Evolutionary conservation across 768 basidiomycete genomes (phyloP).

Genomic region (Postia placenta): DNA sequence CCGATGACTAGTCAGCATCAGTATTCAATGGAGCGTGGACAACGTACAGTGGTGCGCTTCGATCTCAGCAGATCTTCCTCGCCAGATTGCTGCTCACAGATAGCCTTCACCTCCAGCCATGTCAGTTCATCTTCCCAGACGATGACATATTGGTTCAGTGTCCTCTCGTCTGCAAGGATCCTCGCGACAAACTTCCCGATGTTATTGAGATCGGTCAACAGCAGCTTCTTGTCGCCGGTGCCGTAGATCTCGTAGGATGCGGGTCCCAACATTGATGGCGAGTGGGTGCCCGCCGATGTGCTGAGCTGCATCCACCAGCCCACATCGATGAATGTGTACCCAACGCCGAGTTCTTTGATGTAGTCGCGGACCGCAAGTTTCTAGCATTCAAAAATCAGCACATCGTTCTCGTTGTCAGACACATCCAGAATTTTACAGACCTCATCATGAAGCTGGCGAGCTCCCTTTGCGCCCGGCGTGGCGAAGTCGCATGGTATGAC

Average conservation of each 20-base stretch:
- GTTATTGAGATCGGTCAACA: conserved; percentile 20
- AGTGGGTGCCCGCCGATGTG: conserved; percentile 3
- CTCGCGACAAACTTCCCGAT: conserved; percentile 24
- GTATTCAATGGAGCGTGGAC: neutral
- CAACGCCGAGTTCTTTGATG: conserved; percentile 17
- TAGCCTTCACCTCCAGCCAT: conserved; percentile 16
- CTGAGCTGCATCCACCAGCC: conserved; percentile 26
- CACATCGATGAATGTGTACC: conserved; percentile 28
- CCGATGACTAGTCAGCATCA: too few species aligned
- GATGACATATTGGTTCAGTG: conserved; percentile 25
- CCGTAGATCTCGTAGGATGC: conserved; percentile 11
- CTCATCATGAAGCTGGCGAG: conserved; percentile 9
- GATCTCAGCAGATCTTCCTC: conserved; percentile 14
- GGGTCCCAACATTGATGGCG: neutral
- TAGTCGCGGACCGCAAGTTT: conserved; percentile 24
- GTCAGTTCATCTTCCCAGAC: conserved; percentile 23
- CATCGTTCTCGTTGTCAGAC: neutral
- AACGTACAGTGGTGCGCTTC: conserved; percentile 1
- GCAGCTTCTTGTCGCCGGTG: conserved; percentile 13
- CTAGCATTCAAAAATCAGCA: conserved; percentile 7
- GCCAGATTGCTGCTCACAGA: conserved; percentile 18
- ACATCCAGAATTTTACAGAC: neutral
- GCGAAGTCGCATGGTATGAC: conserved; percentile 22
- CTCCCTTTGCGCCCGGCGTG: conserved; percentile 10
- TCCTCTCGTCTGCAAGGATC: conserved; percentile 26